Base-by-base conservation (phyloP, 192 early-diverging fungal genomes). In the Coemansia sp. region DNA sequence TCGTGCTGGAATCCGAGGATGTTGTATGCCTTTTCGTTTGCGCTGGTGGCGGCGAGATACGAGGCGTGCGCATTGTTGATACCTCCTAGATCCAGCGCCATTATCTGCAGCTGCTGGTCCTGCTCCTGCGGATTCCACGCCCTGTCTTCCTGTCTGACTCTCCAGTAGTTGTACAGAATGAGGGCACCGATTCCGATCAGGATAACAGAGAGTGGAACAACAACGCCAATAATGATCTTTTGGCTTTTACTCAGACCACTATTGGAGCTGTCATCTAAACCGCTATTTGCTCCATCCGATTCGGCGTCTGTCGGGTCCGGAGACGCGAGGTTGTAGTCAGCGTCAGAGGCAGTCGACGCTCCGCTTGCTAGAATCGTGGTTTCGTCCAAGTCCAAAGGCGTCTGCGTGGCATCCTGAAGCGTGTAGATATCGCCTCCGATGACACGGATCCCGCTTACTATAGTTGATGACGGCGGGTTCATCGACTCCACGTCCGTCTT, bases 111-210 rank as follows among this genome's bases (percentile, higher is more conserved):
- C 28, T 54, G 52, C 52, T 54, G 29, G 17, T 30, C 23, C 30
- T 54, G 52, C 29, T 54, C 52, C 17, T 54, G 30, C 2, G 58
- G 58, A 20, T 60, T 15, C 58, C 58, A 60, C 7, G 44, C 58
- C 14, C 20, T 13, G 31, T 60, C 58, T 28, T 60, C 38, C 17
- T 25, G 41, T 36, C 44, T 30, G 14, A 41, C 28, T 22, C 5
- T 30, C 58, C 58, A 60, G 29, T 47, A 33, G 20, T 42, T 41
- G 58, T 48, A 61, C 22, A 52, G 33, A 28, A 61, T 36, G 30
- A 50, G 14, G 0, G 4, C 17, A 13, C 58, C 47, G 25, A 48
- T 34, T 3, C 25, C 33, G 15, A 50, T 34, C 23, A 30, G 5
- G 22, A 61, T 48, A 22, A 61, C 34, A 8, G 34, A 23, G 2